Conservation (phyloP, 805 yeast species). For the Starmerella khaoyaiensis region DNA sequence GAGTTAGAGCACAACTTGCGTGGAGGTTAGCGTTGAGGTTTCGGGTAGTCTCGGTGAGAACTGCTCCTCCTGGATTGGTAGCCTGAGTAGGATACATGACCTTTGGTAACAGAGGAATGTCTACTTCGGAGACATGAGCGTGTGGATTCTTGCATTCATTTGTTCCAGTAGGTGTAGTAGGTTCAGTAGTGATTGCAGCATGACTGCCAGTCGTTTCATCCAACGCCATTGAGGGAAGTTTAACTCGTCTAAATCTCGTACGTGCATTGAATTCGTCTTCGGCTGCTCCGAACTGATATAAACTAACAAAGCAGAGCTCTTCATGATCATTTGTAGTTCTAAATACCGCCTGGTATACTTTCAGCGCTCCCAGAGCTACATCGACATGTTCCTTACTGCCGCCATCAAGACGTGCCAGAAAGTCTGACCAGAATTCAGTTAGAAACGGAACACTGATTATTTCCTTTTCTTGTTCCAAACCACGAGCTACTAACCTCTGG, state of each 20-base stretch:
- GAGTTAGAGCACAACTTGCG: too few species aligned
- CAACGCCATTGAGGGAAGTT: background rate
- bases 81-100: too few species aligned
- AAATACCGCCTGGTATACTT: constrained; percentile 26
- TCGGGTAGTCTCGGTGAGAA: too few species aligned
- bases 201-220: too few species aligned
- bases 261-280: constrained; percentile 28
- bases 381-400: constrained; percentile 23
- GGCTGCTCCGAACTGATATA: constrained; percentile 29
- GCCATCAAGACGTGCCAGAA: constrained; percentile 25
- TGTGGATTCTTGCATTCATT: too few species aligned
- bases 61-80: too few species aligned
- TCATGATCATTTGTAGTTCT: constrained; percentile 14
- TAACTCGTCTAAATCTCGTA: constrained; percentile 27
- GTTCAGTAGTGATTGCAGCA: too few species aligned
- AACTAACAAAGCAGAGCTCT: constrained; percentile 24
- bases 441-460: constrained; percentile 28
- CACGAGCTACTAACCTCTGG: constrained; percentile 15
- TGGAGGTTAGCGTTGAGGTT: too few species aligned
- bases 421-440: constrained; percentile 31
- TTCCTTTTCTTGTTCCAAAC: constrained; percentile 23
- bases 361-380: constrained; percentile 24
- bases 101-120: too few species aligned
- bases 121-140: too few species aligned
- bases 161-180: too few species aligned